Percentiles rank a stretch among this genome's conserved stretches.
phyloP scores from a whole-genome alignment of 139 green algal species.

The Gonium pectorale region DNA sequence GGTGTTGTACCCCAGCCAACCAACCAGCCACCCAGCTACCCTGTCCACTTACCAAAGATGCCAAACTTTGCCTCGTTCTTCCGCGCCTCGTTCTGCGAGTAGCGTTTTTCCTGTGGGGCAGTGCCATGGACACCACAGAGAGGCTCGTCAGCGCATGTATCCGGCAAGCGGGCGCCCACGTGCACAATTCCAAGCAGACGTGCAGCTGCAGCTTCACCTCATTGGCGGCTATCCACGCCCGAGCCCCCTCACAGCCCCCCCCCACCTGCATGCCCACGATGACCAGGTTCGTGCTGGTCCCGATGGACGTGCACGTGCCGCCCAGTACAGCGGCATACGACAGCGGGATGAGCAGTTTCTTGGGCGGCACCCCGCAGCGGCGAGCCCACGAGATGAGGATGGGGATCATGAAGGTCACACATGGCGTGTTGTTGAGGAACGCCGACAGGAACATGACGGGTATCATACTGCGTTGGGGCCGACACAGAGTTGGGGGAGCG shows the following conservation, averaged over 20 bases:
- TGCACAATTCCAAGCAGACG: too few relatives aligned
- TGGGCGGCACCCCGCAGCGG: constrained; percentile 19
- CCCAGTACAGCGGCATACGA: constrained; percentile 82
- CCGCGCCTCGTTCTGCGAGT: too few relatives aligned
- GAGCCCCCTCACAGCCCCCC: background rate
- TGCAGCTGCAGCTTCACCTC: too few relatives aligned
- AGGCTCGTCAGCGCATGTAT: too few relatives aligned
- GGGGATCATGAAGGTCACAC: constrained; percentile 64
- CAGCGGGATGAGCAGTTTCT: constrained; percentile 80
- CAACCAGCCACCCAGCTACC: too few relatives aligned
- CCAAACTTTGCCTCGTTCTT: constrained; percentile 28
- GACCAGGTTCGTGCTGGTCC: constrained; percentile 88
- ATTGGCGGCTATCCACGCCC: too few relatives aligned
- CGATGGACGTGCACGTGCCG: constrained; percentile 85
- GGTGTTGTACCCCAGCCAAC: too few relatives aligned
- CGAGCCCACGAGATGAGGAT: constrained; percentile 48
- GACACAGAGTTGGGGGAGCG: background rate
- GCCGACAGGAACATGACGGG: constrained; percentile 70
- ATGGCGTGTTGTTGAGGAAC: constrained; percentile 89
- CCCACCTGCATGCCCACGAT: constrained; percentile 64
- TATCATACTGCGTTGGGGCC: constrained; percentile 53
- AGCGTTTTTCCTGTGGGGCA: too few relatives aligned
- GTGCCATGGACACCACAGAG: too few relatives aligned
- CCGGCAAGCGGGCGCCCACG: too few relatives aligned
- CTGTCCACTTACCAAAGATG: background rate